phyloP scores from a whole-genome alignment of 352 stramenopile species.

The Globisporangium viniferum region DNA sequence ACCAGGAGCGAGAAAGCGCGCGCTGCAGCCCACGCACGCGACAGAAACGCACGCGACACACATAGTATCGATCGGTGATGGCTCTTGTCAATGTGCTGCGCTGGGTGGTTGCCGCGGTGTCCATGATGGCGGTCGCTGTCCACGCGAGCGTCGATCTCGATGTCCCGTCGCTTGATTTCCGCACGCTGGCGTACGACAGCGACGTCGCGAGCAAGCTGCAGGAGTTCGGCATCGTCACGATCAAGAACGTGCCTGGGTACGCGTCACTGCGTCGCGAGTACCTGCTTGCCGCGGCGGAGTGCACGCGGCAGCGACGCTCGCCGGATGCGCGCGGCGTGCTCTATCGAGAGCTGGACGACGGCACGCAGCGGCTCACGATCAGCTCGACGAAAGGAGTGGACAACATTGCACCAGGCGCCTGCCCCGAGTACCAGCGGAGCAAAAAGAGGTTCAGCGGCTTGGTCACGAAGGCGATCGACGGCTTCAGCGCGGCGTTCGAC shows the following conservation, averaged over 20 bases:
- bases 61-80: neutral
- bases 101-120: neutral
- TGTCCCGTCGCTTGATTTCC: slow-evolving; percentile 16
- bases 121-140: neutral
- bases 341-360: slow-evolving; percentile 15
- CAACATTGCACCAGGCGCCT: slow-evolving; percentile 1
- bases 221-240: slow-evolving; percentile 16
- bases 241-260: slow-evolving; percentile 14
- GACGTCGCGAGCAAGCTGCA: slow-evolving; percentile 14
- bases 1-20: neutral
- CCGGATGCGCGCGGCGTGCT: slow-evolving; percentile 3
- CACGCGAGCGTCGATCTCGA: neutral
- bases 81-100: neutral
- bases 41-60: neutral
- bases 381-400: slow-evolving; percentile 15
- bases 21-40: too few species aligned
- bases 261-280: slow-evolving; percentile 8
- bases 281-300: slow-evolving; percentile 11
- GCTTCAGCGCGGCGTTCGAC: slow-evolving; percentile 15
- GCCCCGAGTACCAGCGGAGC: slow-evolving; percentile 15
- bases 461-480: slow-evolving; percentile 9
- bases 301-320: slow-evolving; percentile 1
- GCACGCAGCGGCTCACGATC: slow-evolving; percentile 21
- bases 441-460: slow-evolving; percentile 17
- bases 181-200: slow-evolving; percentile 3